phyloP scores from a whole-genome alignment of 805 yeast species.

The Yamadazyma akitaensis region DNA sequence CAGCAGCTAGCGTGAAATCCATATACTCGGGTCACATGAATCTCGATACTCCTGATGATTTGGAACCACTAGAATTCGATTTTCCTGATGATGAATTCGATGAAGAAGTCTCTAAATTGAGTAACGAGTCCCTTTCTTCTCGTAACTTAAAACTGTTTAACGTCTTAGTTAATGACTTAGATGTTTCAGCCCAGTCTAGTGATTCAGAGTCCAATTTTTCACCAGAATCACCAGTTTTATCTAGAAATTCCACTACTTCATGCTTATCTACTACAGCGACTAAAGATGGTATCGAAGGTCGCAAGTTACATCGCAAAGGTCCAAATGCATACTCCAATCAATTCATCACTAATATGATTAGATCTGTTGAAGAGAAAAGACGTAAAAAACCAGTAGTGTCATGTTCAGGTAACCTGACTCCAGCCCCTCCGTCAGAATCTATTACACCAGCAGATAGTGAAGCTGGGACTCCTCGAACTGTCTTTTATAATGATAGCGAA shows the following conservation, averaged over 20 bases:
- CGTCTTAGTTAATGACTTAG: neutral
- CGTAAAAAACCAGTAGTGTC: neutral
- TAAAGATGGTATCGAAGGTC: constrained; percentile 71
- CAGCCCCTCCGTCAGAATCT: constrained; percentile 1
- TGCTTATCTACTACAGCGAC: constrained; percentile 73
- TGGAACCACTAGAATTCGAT: constrained; percentile 17
- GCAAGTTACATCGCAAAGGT: constrained; percentile 45
- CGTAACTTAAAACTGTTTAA: constrained; percentile 16
- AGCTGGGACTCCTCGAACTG: neutral
- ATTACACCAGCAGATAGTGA: neutral
- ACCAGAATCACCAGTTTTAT: constrained; percentile 49
- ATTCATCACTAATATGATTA: constrained; percentile 19
- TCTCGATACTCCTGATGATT: constrained; percentile 24
- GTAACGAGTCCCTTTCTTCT: constrained; percentile 17
- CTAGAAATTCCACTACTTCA: constrained; percentile 61
- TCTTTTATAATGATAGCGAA: constrained; percentile 12
- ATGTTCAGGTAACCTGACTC: constrained; percentile 1
- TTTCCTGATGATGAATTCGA: constrained; percentile 5
- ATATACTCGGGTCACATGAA: constrained; percentile 34
- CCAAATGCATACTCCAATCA: constrained; percentile 35
- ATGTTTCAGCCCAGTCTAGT: constrained; percentile 1
- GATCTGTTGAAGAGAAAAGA: constrained; percentile 5
- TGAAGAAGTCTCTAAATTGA: constrained; percentile 9
- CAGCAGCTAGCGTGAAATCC: constrained; percentile 41
- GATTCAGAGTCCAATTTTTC: constrained; percentile 1